Evolutionary conservation across 2,329 filamentous ascomycete genomes (phyloP), one percentile per base, ranked within the genome.

Genomic region (Diaporthe australafricana): DNA sequence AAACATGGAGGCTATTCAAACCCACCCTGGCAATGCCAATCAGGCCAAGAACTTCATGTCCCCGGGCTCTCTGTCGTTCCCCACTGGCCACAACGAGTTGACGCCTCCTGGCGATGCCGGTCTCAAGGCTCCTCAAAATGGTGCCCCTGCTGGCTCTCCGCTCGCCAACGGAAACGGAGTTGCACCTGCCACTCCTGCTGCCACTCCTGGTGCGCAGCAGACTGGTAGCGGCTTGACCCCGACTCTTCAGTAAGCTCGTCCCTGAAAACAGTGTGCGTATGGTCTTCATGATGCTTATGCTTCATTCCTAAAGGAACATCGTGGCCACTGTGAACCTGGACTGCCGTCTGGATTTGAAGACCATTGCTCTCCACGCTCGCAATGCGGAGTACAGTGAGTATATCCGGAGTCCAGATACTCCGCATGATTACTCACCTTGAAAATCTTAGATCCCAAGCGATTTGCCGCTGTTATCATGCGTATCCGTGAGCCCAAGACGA

Each of bases 391-490:
- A 98, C 88, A 98, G 72, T 73, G 70, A 73, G 72, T 73, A 73
- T 67, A 67, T 57, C 70, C 45, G 56, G 72, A 62, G 52, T 47
- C 65, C 62, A 9, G 12, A 53, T 66, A 52, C 65, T 66, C 70
- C 52, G 27, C 56, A 55, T 50, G 65, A 47, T 69, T 72, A 38
- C 70, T 73, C 65, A 73, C 72, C 38, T 30, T 66, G 32, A 38
- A 32, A 11, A 48, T 35, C 6, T 17, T 42, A 73, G 72, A 73
- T 42, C 72, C 72, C 12, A 73, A 97, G 95, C 96, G 96, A 93
- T 98, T 98, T 81, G 96, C 96, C 78, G 96, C 96, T 81, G 96
- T 98, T 76, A 98, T 99, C 84, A 98, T 99, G 96, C 95, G 96
- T 87, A 99, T 99, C 78, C 95, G 96, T 80, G 96, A 99, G 80